Evolutionary conservation across 805 yeast species (phyloP).

Genomic region (Candida pseudoglaebosa): DNA sequence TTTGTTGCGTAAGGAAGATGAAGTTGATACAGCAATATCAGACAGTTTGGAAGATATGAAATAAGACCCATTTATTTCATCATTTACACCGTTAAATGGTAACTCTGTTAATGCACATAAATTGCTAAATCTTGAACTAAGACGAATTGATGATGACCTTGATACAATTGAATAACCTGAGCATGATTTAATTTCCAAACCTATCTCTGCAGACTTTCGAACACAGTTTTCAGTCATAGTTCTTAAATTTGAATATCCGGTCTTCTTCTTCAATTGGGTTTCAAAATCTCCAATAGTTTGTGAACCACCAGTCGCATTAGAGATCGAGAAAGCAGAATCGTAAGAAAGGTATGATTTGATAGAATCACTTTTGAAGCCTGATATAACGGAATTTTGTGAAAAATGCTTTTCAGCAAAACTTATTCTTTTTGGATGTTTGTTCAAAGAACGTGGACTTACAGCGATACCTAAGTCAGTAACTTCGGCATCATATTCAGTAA

Average conservation of each 20-base stretch:
- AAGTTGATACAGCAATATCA: conserved; percentile 26
- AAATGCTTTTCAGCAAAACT: conserved; percentile 21
- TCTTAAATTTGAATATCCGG: conserved; percentile 47
- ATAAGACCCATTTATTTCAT: conserved; percentile 11
- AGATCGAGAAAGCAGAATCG: conserved; percentile 50
- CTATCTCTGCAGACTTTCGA: conserved; percentile 3
- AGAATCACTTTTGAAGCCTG: conserved; percentile 34
- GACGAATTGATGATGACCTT: conserved; percentile 22
- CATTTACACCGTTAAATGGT: conserved; percentile 25
- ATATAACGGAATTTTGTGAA: conserved; percentile 31
- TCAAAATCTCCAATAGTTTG: conserved; percentile 10
- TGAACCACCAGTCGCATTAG: conserved; percentile 16
- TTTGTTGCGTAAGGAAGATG: conserved; percentile 28
- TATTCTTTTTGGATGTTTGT: conserved; percentile 16
- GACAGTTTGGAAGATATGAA: conserved; percentile 23
- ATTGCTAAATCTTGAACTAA: conserved; percentile 33
- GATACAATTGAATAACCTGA: conserved; percentile 17
- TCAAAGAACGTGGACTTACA: conserved; percentile 33
- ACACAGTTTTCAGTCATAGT: conserved; percentile 13
- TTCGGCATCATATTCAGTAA: conserved; percentile 37
- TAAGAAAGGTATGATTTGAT: conserved; percentile 54
- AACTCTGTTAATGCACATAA: conserved; percentile 37
- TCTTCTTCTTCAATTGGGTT: conserved; percentile 43
- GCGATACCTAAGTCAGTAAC: conserved; percentile 42
- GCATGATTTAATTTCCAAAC: conserved; percentile 4